Evolutionary conservation across 768 basidiomycete species (phyloP), one percentile per base, ranked within the genome.

Genomic region (Leccinum disarticulatum): DNA sequence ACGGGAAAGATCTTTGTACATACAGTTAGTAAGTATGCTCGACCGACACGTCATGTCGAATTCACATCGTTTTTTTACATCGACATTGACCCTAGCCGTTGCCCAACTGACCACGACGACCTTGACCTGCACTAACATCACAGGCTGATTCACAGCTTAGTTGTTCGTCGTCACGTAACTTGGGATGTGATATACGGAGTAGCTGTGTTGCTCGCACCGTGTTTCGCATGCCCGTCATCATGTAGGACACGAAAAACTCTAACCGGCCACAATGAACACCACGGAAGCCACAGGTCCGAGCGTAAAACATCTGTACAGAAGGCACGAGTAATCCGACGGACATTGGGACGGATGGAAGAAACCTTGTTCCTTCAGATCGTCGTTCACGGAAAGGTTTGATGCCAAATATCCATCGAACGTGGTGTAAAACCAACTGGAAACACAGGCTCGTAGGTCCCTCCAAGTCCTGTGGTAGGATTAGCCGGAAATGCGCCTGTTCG

Each of bases 401-500:
- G 55, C 43, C 35, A 69, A 35, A 49, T 65, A 65, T 4, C 72
- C 77, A 52, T 73, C 69, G 76, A 83, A 74, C 3, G 73, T 69
- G 0, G 81, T 85, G 64, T 77, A 78, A 57, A 76, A 78, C 77
- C 77, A 74, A 73, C 70, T 33, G 73, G 84, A 68, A 70, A 81
- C 1, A 88, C 77, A 1, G 83, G 80, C 25, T 81, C 77, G 63
- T 81, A 86, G 7, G 72, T 61, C 11, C 82, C 80, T 9, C 76
- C 77, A 48, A 73, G 68, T 17, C 85, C 83, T 48, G 77, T 77
- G 0, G 81, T 77, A 8, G 82, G 81, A 49, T 79, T 73, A 2
- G 82, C 84, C 41, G 84, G 66, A 41, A 87, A 59, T 1, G 80
- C 82, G 4, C 86, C 84, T 4, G 83, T 86, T 33, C 84, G 77